Percentiles rank a stretch among this genome's conserved stretches.
Conservation (phyloP, 805 yeast species). For the Wickerhamomyces rabaulensis region DNA sequence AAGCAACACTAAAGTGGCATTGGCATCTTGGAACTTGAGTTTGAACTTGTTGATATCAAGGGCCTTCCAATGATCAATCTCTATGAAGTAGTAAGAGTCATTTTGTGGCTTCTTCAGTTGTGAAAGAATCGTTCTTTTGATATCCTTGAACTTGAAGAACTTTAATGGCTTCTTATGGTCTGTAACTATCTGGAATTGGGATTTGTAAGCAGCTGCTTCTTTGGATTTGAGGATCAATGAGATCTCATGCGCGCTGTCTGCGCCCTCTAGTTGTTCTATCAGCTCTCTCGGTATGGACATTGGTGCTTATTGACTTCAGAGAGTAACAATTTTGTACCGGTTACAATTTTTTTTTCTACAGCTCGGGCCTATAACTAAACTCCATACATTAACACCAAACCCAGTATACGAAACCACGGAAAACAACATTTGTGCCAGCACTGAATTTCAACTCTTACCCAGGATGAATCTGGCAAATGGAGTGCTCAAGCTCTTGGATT, state of each 20-base stretch:
- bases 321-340: too few species aligned
- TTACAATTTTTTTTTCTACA: too few species aligned
- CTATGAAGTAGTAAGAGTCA: slow-evolving; percentile 2
- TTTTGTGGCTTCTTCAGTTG: background rate
- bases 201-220: background rate
- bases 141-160: slow-evolving; percentile 2
- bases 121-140: background rate
- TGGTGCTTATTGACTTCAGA: background rate
- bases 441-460: background rate
- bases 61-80: slow-evolving; percentile 3
- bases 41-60: slow-evolving; percentile 1
- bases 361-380: too few species aligned
- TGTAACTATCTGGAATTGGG: slow-evolving; percentile 4
- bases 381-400: background rate
- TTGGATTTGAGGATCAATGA: background rate
- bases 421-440: too few species aligned
- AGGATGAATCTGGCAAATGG: background rate
- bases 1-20: slow-evolving; percentile 3
- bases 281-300: background rate
- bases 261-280: background rate
- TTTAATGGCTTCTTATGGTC: slow-evolving; percentile 7
- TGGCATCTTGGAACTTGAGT: background rate
- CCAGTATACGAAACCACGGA: too few species aligned
- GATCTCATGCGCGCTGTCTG: background rate
- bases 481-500: background rate